Percentiles rank a stretch among this genome's conserved stretches.
Evolutionary conservation across 1,139 yeast species (phyloP).

Genomic region (Saccharomycopsis hybrid): DNA sequence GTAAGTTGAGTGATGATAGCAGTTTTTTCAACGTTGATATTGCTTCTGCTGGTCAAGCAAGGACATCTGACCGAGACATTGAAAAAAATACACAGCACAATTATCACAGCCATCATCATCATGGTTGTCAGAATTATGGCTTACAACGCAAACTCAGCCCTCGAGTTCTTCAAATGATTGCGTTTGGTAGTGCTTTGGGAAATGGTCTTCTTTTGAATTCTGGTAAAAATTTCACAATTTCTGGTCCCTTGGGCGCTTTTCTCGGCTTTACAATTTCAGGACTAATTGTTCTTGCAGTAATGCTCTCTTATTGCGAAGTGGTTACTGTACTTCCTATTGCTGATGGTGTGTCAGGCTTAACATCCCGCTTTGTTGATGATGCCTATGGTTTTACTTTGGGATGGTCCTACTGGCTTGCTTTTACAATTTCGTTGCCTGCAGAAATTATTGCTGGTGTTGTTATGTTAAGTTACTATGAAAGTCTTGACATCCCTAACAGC

Average conservation of each 20-base stretch:
- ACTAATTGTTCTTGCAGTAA: slow-evolving; percentile 57
- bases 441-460: slow-evolving; percentile 78
- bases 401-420: slow-evolving; percentile 69
- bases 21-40: background rate
- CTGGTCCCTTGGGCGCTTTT: slow-evolving; percentile 79
- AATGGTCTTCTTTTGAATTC: slow-evolving; percentile 73
- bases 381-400: slow-evolving; percentile 84
- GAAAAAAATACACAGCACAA: background rate
- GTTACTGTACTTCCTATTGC: slow-evolving; percentile 77
- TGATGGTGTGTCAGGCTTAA: slow-evolving; percentile 71
- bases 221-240: slow-evolving; percentile 71
- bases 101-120: no score
- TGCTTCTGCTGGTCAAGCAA: no score
- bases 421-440: slow-evolving; percentile 67
- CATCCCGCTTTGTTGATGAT: slow-evolving; percentile 76
- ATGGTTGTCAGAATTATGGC: no score
- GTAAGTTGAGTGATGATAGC: no score
- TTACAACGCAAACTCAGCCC: slow-evolving; percentile 56
- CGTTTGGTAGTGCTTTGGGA: slow-evolving; percentile 78
- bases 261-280: slow-evolving; percentile 68
- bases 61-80: no score
- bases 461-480: slow-evolving; percentile 60
- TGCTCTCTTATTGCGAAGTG: slow-evolving; percentile 80
- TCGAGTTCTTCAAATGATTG: slow-evolving; percentile 74
- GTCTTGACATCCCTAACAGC: slow-evolving; percentile 37